Evolutionary conservation across 2,329 filamentous ascomycete genomes (phyloP), one percentile per base, ranked within the genome.

Genomic region (Thielaviopsis populi): DNA sequence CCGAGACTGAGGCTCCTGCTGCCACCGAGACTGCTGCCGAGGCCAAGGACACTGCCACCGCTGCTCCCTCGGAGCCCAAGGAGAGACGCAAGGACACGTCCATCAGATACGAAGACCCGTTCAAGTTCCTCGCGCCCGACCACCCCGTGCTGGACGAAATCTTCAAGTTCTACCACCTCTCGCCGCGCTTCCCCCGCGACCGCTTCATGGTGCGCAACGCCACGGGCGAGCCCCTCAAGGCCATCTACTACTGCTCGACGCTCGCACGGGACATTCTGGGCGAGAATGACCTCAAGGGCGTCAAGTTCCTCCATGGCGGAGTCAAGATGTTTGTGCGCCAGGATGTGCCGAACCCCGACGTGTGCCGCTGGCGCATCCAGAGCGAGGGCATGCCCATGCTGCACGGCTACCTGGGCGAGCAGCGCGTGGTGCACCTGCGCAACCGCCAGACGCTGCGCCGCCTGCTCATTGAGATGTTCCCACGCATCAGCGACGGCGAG

Each of bases 271-370:
- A 92, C 68, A 94, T 99, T 63, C 80, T 99, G 2, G 83, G 80
- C 3, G 82, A 87, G 71, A 99, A 99, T 73, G 91, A 96, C 74
- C 89, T 90, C 53, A 86, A 88, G 33, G 91, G 91, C 56, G 86
- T 97, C 74, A 95, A 94, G 73, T 96, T 99, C 72, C 88, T 99
- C 60, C 94, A 99, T 75, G 92, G 88, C 61, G 94, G 94, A 68
- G 91, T 99, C 41, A 95, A 95, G 77, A 97, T 97, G 90, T 99
- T 95, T 73, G 94, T 97, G 79, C 96, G 95, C 78, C 92, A 97
- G 74, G 91, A 96, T 71, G 87, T 89, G 0, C 91, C 95, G 66
- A 88, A 86, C 4, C 85, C 87, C 42, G 87, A 91, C 63, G 87
- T 94, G 41, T 96, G 91, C 77, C 83, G 87, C 65, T 99, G 94